phyloP scores from a whole-genome alignment of 768 basidiomycete genomes.

The Lactifluus hygrophoroides region DNA sequence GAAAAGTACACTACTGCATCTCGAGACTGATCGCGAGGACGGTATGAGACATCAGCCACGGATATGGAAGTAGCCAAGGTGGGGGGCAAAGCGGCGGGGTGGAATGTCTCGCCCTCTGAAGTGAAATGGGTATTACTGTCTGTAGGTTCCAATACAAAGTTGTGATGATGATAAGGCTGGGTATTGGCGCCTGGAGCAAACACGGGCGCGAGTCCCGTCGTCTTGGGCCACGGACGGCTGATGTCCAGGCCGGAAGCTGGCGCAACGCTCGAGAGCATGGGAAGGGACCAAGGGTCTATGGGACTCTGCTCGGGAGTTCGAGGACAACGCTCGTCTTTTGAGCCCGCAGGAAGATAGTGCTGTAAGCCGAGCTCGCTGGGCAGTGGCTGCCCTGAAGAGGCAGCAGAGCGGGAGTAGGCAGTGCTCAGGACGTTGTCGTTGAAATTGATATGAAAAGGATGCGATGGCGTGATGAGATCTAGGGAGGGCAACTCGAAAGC shows the following conservation, averaged over 20 bases:
- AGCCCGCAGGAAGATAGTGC: background rate
- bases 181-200: background rate
- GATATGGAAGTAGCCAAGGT: slow-evolving; percentile 1
- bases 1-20: slow-evolving; percentile 3
- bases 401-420: background rate
- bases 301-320: background rate
- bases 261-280: background rate
- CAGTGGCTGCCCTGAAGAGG: background rate
- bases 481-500: background rate
- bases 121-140: background rate
- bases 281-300: slow-evolving; percentile 3
- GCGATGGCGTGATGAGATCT: background rate
- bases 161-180: slow-evolving; percentile 6
- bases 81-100: background rate
- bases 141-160: background rate
- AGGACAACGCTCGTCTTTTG: background rate
- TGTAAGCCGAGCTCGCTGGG: background rate
- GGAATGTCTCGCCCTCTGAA: background rate
- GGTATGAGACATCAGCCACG: background rate
- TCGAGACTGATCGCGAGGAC: background rate
- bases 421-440: background rate
- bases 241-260: background rate
- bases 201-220: background rate
- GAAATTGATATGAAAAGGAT: background rate
- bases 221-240: slow-evolving; percentile 5